Evolutionary conservation across 139 green algal species (phyloP).

Genomic region (Zygnema cylindricum): DNA sequence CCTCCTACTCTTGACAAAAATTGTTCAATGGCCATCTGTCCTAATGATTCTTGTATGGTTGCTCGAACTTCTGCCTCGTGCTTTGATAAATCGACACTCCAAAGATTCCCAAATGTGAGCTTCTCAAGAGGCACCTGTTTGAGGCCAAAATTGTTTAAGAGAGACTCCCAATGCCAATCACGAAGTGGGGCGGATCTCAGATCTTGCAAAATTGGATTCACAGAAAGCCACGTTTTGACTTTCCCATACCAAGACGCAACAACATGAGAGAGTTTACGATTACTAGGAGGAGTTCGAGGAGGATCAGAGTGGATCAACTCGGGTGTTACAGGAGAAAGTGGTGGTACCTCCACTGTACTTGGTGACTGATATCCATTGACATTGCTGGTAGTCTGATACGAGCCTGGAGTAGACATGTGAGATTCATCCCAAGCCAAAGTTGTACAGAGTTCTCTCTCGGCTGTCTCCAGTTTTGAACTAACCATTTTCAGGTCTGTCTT

Average conservation of each 20-base stretch:
- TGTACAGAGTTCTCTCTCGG: not conserved
- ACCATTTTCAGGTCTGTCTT: not conserved
- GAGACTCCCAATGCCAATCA: not conserved
- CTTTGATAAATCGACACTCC: not conserved
- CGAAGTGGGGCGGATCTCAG: not conserved
- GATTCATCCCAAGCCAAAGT: not conserved
- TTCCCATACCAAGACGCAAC: not conserved
- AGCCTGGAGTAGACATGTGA: not conserved
- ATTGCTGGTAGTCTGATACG: not conserved
- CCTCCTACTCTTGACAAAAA: not conserved
- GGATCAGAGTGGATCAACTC: too few relatives aligned
- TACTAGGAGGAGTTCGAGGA: not conserved
- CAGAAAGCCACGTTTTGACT: not conserved
- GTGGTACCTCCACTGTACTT: not conserved
- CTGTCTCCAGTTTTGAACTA: not conserved
- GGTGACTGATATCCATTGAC: not conserved
- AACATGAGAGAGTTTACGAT: not conserved
- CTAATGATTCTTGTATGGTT: not conserved
- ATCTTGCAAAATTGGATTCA: not conserved
- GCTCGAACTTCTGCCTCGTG: not conserved
- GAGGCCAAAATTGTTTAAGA: not conserved
- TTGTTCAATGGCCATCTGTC: not conserved
- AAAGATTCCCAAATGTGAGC: not conserved
- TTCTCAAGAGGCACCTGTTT: not conserved
- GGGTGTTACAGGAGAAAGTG: not conserved